These are phyloP conservation scores for Passiflora organensis DNA, from an alignment of 345 rosid genomes.

Conservation along the genomic window DNA sequence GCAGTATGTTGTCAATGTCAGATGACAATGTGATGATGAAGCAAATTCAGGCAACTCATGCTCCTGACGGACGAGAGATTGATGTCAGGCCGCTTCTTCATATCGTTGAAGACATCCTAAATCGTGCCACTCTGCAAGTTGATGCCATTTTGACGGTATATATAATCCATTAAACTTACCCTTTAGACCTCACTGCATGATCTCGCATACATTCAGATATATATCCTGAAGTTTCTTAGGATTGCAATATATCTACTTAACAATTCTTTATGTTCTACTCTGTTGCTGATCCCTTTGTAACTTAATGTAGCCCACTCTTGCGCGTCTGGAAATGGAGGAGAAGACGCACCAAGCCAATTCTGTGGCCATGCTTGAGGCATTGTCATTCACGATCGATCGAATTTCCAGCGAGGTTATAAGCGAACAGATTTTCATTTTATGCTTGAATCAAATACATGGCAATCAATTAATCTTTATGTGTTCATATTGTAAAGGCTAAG, in stretches of 20 bases:
- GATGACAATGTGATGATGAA: constrained; percentile 65
- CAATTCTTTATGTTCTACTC: not conserved
- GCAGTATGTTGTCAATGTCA: constrained; percentile 44
- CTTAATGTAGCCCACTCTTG: constrained; percentile 2
- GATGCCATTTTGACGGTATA: constrained; percentile 26
- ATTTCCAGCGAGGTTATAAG: constrained; percentile 25
- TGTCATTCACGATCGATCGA: constrained; percentile 20
- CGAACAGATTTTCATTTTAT: not conserved
- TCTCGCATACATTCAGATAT: too few relatives aligned
- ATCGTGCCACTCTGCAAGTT: constrained; percentile 43
- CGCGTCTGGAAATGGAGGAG: constrained; percentile 16
- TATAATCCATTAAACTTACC: too few relatives aligned
- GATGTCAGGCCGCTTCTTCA: constrained; percentile 57
- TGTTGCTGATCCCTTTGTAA: not conserved
- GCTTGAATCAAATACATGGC: not conserved
- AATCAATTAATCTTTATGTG: too few relatives aligned
- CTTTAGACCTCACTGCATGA: too few relatives aligned
- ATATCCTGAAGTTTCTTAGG: too few relatives aligned
- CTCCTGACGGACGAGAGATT: constrained; percentile 63
- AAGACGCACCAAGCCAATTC: constrained; percentile 8
- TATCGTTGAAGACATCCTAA: constrained; percentile 65
- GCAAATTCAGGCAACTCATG: constrained; percentile 48
- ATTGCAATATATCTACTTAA: too few relatives aligned
- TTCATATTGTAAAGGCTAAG: too few relatives aligned
- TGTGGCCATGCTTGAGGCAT: constrained; percentile 19